Base-by-base conservation (phyloP, 495 filamentous ascomycete species). In the Aspergillus olivimuriae region DNA sequence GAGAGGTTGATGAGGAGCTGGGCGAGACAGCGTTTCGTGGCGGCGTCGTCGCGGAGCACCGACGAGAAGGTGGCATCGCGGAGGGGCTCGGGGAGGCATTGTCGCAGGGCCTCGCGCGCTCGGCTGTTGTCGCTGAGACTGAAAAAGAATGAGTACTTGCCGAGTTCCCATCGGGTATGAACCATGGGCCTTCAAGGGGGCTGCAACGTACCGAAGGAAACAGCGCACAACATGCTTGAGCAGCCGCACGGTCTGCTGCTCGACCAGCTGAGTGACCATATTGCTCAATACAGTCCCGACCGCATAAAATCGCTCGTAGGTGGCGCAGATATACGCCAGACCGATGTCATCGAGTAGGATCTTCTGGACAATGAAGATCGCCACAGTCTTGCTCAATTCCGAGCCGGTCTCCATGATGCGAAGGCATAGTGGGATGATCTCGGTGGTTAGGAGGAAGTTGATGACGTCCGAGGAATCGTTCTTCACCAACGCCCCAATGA, bases 291-390 rank as follows among this genome's bases (percentile, higher is more conserved):
- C 92, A 1, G 92, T 99, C 9, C 92, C 92, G 7, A 99, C 92
- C 2, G 92, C 92, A 50, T 99, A 97, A 69, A 99, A 99, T n/a
- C 92, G 76, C 69, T 99, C 92, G 59, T 99, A 99, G 4, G 92
- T 99, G 43, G 94, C 90, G 63, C 92, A 99, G 45, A 99, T 99
- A 62, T 99, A 99, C 30, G 86, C 88, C 46, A 99, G 74, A n/a
- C 92, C 92, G 59, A 92, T 87, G 52, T 99, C 92, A 58, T 99
- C 92, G 3, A 99, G 75, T 30, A 99, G 69, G 24, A 99, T 99
- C 69, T 99, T 99, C 70, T 99, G 92, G n/a, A 99, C 92, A 56
- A 99, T 99, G 70, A 99, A 99, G 49, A 99, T 99, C 26, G 92
- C 92, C 7, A 99, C 92, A 1, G 92, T 99, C 72, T 98, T 99